Evolutionary conservation across 306 rosid species (phyloP).

Genomic region (Vigna angularis): DNA sequence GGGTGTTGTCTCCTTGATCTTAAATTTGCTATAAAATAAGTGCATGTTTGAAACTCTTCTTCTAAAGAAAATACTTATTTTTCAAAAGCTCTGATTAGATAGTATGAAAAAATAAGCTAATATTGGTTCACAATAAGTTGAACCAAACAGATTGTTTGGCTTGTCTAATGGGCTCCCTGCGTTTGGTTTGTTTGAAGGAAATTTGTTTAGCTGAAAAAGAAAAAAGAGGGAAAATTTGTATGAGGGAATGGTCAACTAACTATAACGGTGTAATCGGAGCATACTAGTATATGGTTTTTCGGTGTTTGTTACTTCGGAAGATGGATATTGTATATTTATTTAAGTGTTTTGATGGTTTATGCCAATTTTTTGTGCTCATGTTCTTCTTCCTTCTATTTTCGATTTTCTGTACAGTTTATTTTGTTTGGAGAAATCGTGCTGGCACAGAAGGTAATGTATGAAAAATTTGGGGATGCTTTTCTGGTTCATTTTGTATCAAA

Average conservation of each 20-base stretch:
- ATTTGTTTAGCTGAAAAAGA: background rate
- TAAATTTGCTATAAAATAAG: background rate
- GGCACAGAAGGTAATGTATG: constrained; percentile 98
- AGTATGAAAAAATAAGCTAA: background rate
- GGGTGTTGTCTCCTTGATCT: constrained; percentile 27
- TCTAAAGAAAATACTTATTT: background rate
- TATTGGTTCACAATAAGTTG: background rate
- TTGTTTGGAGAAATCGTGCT: constrained; percentile 96
- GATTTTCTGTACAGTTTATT: constrained; percentile 59
- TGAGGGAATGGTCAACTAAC: background rate
- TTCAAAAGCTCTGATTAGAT: background rate
- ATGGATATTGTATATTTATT: background rate
- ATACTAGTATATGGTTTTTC: constrained; percentile 1
- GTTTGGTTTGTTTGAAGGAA: background rate
- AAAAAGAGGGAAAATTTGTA: background rate
- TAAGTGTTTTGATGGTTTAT: constrained; percentile 19
- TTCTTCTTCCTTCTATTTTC: constrained; percentile 6
- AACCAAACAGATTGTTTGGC: background rate
- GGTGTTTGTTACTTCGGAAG: background rate
- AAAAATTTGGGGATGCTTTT: constrained; percentile 90
- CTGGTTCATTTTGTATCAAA: constrained; percentile 48
- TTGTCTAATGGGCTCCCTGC: background rate
- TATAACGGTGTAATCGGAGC: background rate
- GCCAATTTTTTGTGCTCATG: constrained; percentile 6
- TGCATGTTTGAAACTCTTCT: background rate